Evolutionary conservation across 192 early-diverging fungal genomes (phyloP), one percentile per base, ranked within the genome.

Genomic region (Diversispora epigaea): DNA sequence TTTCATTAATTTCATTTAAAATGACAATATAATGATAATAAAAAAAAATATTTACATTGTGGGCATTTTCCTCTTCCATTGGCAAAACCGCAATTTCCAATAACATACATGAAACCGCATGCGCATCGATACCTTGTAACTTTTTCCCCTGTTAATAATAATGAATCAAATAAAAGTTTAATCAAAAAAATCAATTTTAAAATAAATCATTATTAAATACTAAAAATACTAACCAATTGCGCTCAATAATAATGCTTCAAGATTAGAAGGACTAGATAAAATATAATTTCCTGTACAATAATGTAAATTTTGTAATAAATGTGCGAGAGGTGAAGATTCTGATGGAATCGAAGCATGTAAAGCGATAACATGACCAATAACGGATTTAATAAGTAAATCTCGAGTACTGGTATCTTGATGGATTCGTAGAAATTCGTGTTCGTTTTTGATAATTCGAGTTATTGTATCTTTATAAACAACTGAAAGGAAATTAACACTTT

Each of bases 351-450:
- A 77, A 15, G 65, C 50, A 39, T 77, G 76, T 14, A 71, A 47
- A 15, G 25, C 10, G 32, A 77, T 46, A 3, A 71, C 62, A 39
- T 77, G 68, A 12, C 9, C 65, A 41, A 77, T 54, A 14, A 71
- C 76, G 9, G 57, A 77, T 71, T 61, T 54, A 32, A 77, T 71
- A 19, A 77, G 4, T n/a, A 77, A 77, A 47, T 50, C 43, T 5
- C 9, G 12, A 61, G 71, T 60, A 49, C 14, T 43, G 7, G 12
- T 44, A 10, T 32, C 6, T 8, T 25, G 4, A 50, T 45, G 46
- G 4, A 11, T 21, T n/a, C 73, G 10, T 11, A 32, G 39, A n/a
- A 77, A 14, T 19, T 72, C 14, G 3, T 71, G 68, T 1, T 69
- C 14, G 46, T 77, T 77, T 19, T 5, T 11, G 7, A 77, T 22